Base-by-base conservation (phyloP, 352 stramenopile species). In the Phytophthora sp. region DNA sequence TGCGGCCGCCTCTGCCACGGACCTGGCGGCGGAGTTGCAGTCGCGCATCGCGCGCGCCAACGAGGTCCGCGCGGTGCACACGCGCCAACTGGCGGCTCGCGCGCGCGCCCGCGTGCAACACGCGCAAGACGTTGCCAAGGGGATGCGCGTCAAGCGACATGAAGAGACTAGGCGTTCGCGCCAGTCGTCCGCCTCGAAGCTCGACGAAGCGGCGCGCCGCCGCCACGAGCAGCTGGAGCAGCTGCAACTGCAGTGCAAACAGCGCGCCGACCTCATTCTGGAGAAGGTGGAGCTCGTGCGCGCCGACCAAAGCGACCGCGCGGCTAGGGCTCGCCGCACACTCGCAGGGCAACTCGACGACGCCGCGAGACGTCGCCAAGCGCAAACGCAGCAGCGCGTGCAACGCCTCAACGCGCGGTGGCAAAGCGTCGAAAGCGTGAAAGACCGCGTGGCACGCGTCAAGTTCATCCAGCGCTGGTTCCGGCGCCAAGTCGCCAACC, bases 381-480 rank as follows among this genome's bases (percentile, higher is more conserved):
- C 77, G 27, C 79, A 82, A 50, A 88, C 73, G 35, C 70, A 86
- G 55, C 63, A 70, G 26, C 79, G 82, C 52, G 73, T 88, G 34
- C 64, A 54, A 0, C 77, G 82, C 2, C 69, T 91, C 5, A 80
- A 61, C 27, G 46, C 69, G 58, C 82, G 82, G 48, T 89, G 82
- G 82, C 82, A 88, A 58, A 87, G 79, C 57, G 82, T 91, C 10
- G 79, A 87, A 62, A 80, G 57, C 52, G 74, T 89, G 17, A 88
- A 89, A 65, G 76, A 79, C 49, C 79, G 80, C 9, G 74, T 89
- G 51, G 72, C 70, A 42, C 53, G 78, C 18, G 76, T 57, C 54
- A 92, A 91, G 67, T 87, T 80, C 52, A 90, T 92, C 67, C 85
- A 92, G 73, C 79, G 79, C 15, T 92, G 85, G 85, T 89, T 82